Base-by-base conservation (phyloP, 2,329 filamentous ascomycete species). In the Phialophora expanda region DNA sequence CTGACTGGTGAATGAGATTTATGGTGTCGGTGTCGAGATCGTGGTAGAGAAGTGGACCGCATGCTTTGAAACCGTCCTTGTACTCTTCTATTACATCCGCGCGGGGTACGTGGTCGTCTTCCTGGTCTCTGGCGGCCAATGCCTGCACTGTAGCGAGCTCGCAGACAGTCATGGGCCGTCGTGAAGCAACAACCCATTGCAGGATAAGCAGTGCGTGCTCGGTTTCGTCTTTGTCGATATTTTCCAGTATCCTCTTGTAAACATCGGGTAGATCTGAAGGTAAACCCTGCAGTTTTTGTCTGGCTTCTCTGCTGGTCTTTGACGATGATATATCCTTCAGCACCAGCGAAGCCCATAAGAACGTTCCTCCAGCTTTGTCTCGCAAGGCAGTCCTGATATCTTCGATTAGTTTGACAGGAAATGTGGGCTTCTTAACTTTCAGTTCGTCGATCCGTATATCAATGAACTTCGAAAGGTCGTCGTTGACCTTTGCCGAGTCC, bases 1-100 rank as follows among this genome's bases (percentile, higher is more conserved):
- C 44, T 48, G 44, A 48, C 20, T 48, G 44, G 20, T 48, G 44
- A 20, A 48, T 48, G 44, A 48, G 44, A 48, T 48, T 48, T 11
- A 48, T 17, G 11, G 44, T 48, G 17, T n/a, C 20, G 11, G 5
- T 22, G 20, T 48, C 44, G 17, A 17, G 17, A 48, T 22, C 20
- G 44, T n/a, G 44, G 11, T 48, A 48, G 12, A 48, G 17, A 9
- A 48, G 17, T n/a, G 17, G 17, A 7, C 44, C 44, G 44, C 44
- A 48, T 2, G 20, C 20, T n/a, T n/a, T 48, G 20, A n/a, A 48
- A n/a, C 17, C 20, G 17, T 48, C 44, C 30, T 32, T 32, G 30
- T 3, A 32, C 30, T 32, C 30, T 3, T 32, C 30, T 32, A 32
- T 32, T 8, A 32, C 30, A 3, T 32, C 30, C 30, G 30, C 8